Evolutionary conservation across 495 filamentous ascomycete species (phyloP).

Genomic region (Hypomontagnella submonticulosa): DNA sequence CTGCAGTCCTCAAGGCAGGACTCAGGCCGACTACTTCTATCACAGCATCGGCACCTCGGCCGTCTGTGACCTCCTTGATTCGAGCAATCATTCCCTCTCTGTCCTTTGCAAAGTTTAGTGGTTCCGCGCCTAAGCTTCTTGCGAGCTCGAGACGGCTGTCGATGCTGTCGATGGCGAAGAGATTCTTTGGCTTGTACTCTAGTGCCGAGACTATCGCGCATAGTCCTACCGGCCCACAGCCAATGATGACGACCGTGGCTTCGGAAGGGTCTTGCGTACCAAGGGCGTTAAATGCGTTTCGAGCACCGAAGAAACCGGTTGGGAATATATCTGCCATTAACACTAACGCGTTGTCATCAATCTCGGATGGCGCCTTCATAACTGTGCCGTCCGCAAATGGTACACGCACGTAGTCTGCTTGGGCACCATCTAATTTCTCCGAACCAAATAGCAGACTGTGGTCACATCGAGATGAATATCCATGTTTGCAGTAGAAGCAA

Average conservation of each 20-base stretch:
- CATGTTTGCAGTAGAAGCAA: slow-evolving; percentile 91
- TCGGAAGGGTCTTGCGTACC: slow-evolving; percentile 70
- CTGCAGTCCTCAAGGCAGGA: slow-evolving; percentile 82
- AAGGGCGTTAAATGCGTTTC: slow-evolving; percentile 79
- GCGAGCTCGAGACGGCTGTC: slow-evolving; percentile 82
- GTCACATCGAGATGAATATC: slow-evolving; percentile 85
- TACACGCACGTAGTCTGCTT: slow-evolving; percentile 90
- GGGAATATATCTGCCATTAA: slow-evolving; percentile 90
- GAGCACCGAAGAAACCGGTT: slow-evolving; percentile 90
- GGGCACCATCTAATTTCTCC: slow-evolving; percentile 79
- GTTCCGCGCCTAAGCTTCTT: slow-evolving; percentile 81
- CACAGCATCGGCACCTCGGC: slow-evolving; percentile 88
- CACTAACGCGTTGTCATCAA: slow-evolving; percentile 82
- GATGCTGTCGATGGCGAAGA: slow-evolving; percentile 89
- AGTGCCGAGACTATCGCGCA: slow-evolving; percentile 87
- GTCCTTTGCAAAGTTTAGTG: slow-evolving; percentile 81
- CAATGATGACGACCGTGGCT: slow-evolving; percentile 82
- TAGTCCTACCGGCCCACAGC: slow-evolving; percentile 89
- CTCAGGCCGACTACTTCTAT: slow-evolving; percentile 93
- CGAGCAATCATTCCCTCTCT: slow-evolving; percentile 73
- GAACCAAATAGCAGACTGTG: slow-evolving; percentile 80
- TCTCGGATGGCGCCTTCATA: slow-evolving; percentile 77
- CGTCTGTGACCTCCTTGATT: slow-evolving; percentile 80
- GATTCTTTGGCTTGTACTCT: slow-evolving; percentile 80
- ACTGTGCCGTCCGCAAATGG: slow-evolving; percentile 87